These are phyloP conservation scores for Vaccinium corymbosum DNA, from an alignment of 148 eudicot genomes.

Conservation along the genomic window DNA sequence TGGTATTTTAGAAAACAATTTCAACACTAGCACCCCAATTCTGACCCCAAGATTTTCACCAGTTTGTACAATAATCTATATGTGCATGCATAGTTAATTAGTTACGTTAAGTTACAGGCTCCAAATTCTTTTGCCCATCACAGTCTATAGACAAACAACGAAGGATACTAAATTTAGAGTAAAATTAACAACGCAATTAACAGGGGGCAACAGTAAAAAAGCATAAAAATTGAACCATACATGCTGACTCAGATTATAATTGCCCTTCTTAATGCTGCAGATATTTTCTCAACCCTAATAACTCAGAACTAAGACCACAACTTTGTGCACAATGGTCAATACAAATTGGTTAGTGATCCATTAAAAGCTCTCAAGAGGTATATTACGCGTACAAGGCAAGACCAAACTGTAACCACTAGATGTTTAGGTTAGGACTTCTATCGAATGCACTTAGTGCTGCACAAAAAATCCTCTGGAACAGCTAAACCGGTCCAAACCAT, in stretches of 20 bases:
- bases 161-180: neutral
- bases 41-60: neutral
- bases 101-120: neutral
- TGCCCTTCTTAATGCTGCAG: neutral
- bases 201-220: neutral
- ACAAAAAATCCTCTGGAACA: too few species aligned
- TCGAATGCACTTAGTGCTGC: too few species aligned
- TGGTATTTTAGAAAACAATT: neutral
- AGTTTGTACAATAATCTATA: neutral
- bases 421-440: too few species aligned
- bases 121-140: neutral
- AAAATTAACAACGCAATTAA: neutral
- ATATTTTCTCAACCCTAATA: neutral
- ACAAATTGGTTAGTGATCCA: too few species aligned
- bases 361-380: neutral
- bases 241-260: neutral
- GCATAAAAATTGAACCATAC: neutral
- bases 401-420: too few species aligned
- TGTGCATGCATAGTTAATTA: neutral
- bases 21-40: neutral
- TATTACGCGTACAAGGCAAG: too few species aligned
- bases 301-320: neutral
- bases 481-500: too few species aligned
- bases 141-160: neutral
- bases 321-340: neutral